Conservation (phyloP, 2,329 filamentous ascomycete genomes). For the Drechslerella stenobrocha region DNA sequence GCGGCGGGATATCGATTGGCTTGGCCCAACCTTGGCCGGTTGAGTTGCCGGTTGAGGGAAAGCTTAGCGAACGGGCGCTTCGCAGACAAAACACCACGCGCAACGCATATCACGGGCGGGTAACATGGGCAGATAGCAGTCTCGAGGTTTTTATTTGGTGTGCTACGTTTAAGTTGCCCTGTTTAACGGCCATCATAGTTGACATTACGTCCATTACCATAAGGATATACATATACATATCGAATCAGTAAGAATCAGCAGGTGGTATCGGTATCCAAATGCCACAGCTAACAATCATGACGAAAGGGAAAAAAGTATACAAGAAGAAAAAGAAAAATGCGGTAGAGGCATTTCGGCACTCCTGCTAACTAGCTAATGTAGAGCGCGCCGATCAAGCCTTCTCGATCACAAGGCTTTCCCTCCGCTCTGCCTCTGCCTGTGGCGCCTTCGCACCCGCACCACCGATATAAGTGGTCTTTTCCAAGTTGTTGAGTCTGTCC, state of each 20-base stretch:
- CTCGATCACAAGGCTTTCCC: conserved; percentile 27
- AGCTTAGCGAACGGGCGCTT: not conserved
- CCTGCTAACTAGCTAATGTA: no score
- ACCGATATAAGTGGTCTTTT: conserved; percentile 34
- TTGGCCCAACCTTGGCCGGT: not conserved
- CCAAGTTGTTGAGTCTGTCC: conserved; percentile 60
- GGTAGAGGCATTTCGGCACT: not conserved
- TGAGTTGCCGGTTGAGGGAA: conserved; percentile 4
- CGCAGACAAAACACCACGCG: conserved; percentile 13
- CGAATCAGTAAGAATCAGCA: no score
- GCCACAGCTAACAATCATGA: no score
- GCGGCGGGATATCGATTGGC: no score
- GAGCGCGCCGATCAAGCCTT: conserved; percentile 8
- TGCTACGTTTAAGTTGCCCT: no score
- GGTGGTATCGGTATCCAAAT: no score
- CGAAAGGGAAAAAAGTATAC: no score
- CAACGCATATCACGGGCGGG: conserved; percentile 7
- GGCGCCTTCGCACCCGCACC: conserved; percentile 3
- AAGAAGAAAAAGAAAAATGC: conserved; percentile 1
- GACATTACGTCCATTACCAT: no score
- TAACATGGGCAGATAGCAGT: no score
- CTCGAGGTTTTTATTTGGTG: no score
- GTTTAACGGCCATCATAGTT: no score
- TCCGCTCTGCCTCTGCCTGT: conserved; percentile 12
- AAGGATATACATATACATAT: no score